These are phyloP conservation scores for Suhomyces kunorum DNA, from an alignment of 1,139 yeast species.

Conservation along the genomic window DNA sequence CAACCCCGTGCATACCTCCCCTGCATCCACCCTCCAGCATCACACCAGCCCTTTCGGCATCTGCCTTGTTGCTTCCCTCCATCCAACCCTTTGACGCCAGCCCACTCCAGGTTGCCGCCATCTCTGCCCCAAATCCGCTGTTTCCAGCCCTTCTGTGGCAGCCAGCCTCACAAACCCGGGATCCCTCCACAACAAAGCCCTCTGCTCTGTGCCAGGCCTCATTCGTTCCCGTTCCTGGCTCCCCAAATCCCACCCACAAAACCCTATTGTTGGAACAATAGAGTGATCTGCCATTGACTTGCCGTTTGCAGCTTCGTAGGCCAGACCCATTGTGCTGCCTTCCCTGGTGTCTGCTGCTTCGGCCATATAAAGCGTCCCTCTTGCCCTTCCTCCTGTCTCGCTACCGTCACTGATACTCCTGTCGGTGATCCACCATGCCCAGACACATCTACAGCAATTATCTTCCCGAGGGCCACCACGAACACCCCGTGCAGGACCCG, in stretches of 20 bases:
- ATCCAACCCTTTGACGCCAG: too few species aligned
- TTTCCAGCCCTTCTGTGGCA: background rate
- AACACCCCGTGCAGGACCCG: too few species aligned
- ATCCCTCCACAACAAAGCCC: background rate
- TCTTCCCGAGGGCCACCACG: slow-evolving; percentile 3
- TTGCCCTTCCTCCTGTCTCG: background rate
- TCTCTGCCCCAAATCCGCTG: too few species aligned
- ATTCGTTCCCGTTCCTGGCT: background rate
- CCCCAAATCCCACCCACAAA: slow-evolving; percentile 1
- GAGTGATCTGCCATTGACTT: slow-evolving; percentile 1
- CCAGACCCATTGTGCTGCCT: background rate
- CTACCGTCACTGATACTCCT: slow-evolving; percentile 1
- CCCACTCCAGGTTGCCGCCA: too few species aligned
- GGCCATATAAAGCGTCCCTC: background rate
- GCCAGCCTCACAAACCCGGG: too few species aligned
- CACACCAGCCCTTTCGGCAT: too few species aligned
- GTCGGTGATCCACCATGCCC: slow-evolving; percentile 6
- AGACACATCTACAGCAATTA: slow-evolving; percentile 11
- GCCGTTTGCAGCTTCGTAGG: slow-evolving; percentile 4
- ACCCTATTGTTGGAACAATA: slow-evolving; percentile 4
- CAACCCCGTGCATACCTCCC: too few species aligned
- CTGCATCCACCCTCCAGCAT: too few species aligned
- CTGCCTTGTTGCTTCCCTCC: too few species aligned
- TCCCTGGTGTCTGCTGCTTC: background rate
- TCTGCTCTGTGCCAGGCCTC: background rate